Conservation (phyloP, 108 stramenopile species). For the Epipyxis sp. region DNA sequence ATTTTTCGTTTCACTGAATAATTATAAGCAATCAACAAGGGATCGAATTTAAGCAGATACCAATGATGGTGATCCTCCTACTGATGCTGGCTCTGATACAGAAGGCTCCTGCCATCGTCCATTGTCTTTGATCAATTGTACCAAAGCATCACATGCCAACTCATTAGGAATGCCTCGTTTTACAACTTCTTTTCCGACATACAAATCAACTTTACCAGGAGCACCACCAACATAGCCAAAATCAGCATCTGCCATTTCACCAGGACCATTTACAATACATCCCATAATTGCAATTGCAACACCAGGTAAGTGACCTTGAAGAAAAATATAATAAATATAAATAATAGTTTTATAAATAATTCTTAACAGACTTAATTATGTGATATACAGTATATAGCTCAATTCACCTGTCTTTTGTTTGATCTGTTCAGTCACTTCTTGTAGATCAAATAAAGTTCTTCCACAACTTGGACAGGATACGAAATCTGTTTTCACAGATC, state of each 20-base stretch:
- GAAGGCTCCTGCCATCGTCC: constrained; percentile 68
- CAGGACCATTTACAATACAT: constrained; percentile 95
- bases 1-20: too few species aligned
- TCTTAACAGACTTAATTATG: too few species aligned
- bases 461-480: constrained; percentile 95
- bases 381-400: too few species aligned
- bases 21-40: too few species aligned
- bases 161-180: constrained; percentile 81
- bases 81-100: neutral
- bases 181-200: constrained; percentile 93
- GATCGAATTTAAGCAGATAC: too few species aligned
- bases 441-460: constrained; percentile 91
- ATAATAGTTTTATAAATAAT: too few species aligned
- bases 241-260: constrained; percentile 97
- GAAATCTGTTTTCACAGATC: constrained; percentile 95
- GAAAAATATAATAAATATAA: too few species aligned
- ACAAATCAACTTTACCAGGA: constrained; percentile 91
- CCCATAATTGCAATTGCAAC: constrained; percentile 97
- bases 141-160: constrained; percentile 79
- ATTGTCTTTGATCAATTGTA: constrained; percentile 89
- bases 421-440: constrained; percentile 88
- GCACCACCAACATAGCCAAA: constrained; percentile 94
- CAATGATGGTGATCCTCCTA: too few species aligned
- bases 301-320: constrained; percentile 90
- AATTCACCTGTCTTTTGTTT: constrained; percentile 74